Base-by-base conservation (phyloP, 2,329 filamentous ascomycete genomes). In the Aspergillus tanneri region DNA sequence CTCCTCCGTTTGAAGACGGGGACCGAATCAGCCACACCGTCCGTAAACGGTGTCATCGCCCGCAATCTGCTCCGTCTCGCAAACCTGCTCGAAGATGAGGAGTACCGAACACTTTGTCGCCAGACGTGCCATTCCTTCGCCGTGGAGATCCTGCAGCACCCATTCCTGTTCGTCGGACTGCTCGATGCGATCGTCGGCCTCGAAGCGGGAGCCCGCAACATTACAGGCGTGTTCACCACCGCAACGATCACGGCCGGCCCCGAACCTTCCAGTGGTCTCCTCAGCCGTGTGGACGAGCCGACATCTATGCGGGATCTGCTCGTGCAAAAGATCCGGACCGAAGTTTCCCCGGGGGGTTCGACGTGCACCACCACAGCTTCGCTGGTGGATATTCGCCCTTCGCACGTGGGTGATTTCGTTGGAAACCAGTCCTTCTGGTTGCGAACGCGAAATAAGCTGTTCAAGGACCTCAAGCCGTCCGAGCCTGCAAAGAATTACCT, bases 1-100 rank as follows among this genome's bases (percentile, higher is more conserved):
- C 85, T 96, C 50, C 81, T 97, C 51, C 86, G 92, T 19, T 80
- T 96, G 41, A 99, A 99, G 71, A 90, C 95, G 54, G 93, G 90
- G 55, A 96, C 96, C 80, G 93, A 99, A 68, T 89, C 89, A 4
- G 86, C 90, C 1, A 86, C 93, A 51, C 93, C 93, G 0, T 93
- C 90, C 0, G 87, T 88, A 43, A 99, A 99, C 65, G 90, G 89
- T 30, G 81, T 92, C 5, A 87, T 87, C n/a, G 88, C 89, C 0
- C 80, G 82, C 12, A 97, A 97, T 64, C 75, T 97, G n/a, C 87
- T 93, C 71, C 84, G 89, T 0, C 80, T 97, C 3, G 83, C 83
- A 10, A 79, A 79, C 5, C 67, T 95, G 2, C 76, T 95, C 0
- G 80, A 82, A 38, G 83, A 89, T 54, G 72, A 82, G 2, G 68